Conservation (phyloP, 257 asterid species). For the Lycium ferocissimum region DNA sequence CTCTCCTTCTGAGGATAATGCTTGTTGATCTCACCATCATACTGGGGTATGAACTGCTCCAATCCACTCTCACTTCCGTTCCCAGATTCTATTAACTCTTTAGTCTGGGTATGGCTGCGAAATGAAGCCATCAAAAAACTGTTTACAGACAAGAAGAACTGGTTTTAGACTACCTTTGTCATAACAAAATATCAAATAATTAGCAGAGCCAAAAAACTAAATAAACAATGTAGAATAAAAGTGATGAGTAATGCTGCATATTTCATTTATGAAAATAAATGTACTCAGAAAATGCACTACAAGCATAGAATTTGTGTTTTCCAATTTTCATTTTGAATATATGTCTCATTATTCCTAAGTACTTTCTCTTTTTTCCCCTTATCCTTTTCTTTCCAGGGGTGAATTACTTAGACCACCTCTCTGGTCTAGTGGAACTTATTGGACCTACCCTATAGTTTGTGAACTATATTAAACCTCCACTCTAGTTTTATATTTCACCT, state of each 20-base stretch:
- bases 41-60: conserved; percentile 45
- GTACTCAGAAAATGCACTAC: neutral
- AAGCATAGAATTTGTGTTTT: neutral
- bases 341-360: neutral
- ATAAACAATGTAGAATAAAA: neutral
- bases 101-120: conserved; percentile 71
- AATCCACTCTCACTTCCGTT: conserved; percentile 41
- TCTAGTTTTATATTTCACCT: neutral
- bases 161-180: conserved; percentile 34
- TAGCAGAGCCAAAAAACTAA: conserved; percentile 19
- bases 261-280: neutral
- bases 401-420: neutral
- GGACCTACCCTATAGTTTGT: neutral
- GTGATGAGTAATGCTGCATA: conserved; percentile 2
- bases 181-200: neutral
- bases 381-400: neutral
- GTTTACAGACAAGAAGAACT: conserved; percentile 57
- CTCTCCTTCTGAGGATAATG: conserved; percentile 46
- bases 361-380: neutral
- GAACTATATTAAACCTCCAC: neutral
- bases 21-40: conserved; percentile 49
- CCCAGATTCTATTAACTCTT: conserved; percentile 56
- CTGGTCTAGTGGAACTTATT: neutral
- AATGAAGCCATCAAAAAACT: conserved; percentile 83
- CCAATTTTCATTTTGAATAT: neutral